phyloP scores from a whole-genome alignment of 1,284 basidiomycete genomes.

The Irpex sp. region DNA sequence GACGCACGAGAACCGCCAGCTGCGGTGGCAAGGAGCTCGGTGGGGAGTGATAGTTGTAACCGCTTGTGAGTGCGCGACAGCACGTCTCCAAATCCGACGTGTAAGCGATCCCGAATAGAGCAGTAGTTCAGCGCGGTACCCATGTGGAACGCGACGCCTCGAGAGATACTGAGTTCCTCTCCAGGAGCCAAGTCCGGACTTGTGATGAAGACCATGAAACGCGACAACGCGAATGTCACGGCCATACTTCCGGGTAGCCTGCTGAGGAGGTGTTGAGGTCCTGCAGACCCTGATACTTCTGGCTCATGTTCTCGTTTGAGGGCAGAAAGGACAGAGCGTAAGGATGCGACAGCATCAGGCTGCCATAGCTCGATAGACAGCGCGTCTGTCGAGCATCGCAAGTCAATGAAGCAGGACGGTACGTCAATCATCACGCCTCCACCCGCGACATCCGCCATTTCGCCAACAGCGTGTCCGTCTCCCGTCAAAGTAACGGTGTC shows the following conservation, averaged over 20 bases:
- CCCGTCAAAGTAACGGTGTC: conserved; percentile 51
- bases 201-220: conserved; percentile 68
- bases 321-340: conserved; percentile 41
- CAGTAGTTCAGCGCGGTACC: conserved; percentile 60
- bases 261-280: conserved; percentile 31
- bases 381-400: conserved; percentile 55
- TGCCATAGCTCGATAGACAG: conserved; percentile 75
- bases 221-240: conserved; percentile 56
- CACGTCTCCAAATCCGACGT: conserved; percentile 36
- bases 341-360: conserved; percentile 53
- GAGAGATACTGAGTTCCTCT: conserved; percentile 60
- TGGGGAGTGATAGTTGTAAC: conserved; percentile 49
- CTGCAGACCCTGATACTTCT: background rate
- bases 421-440: conserved; percentile 45
- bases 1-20: conserved; percentile 37
- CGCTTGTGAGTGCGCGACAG: conserved; percentile 42
- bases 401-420: conserved; percentile 46
- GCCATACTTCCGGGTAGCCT: conserved; percentile 54
- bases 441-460: conserved; percentile 39
- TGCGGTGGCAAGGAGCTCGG: conserved; percentile 54
- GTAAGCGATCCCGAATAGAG: conserved; percentile 48
- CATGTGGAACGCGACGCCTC: conserved; percentile 69
- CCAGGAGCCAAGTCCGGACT: conserved; percentile 75
- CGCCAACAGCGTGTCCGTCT: conserved; percentile 42
- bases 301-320: conserved; percentile 18